Base-by-base conservation (phyloP, 1,139 yeast genomes). In the Yamadazyma conglobata region DNA sequence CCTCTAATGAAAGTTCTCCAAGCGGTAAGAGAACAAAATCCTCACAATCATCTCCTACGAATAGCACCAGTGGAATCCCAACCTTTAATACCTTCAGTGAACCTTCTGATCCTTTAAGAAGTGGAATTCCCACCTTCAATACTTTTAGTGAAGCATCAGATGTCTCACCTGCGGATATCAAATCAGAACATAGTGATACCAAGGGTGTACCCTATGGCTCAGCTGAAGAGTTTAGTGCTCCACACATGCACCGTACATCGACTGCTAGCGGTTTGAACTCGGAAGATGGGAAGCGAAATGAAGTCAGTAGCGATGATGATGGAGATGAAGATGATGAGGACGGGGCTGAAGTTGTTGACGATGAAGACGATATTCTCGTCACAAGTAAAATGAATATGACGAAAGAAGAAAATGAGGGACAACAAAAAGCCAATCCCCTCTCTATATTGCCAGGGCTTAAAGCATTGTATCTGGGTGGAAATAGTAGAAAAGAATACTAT, bases 401-500 rank as follows among this genome's bases (percentile, higher is more conserved):
- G 10, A 38, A 39, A 15, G 32, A 35, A 10, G 36, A 39, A 12
- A 29, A 30, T 21, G 25, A 27, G 18, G 25, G 16, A 5, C 26
- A 10, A 7, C 22, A 31, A 10, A 30, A 34, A 5, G 27, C 27
- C 4, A 26, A 32, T 6, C 30, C 38, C 11, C 37, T 40, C 15
- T 30, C 44, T 3, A 37, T 53, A 6, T 35, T 56, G 4, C 54
- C 57, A 4, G 54, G 54, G 3, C 31, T 55, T 4, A 48, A 48
- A 27, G 39, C 49, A 3, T 38, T 54, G 8, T 50, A 48, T 25
- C 43, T 38, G 42, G 39, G 41, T 3, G 42, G 40, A 15, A 40
- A 39, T 18, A 35, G 47, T 12, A 47, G 54, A 19, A 39, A 44
- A 15, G 57, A 51, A 2, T 63, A 53, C 42, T 64, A 54, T 39